Conservation (phyloP, 108 stramenopile genomes). For the Cyclotella sp. region DNA sequence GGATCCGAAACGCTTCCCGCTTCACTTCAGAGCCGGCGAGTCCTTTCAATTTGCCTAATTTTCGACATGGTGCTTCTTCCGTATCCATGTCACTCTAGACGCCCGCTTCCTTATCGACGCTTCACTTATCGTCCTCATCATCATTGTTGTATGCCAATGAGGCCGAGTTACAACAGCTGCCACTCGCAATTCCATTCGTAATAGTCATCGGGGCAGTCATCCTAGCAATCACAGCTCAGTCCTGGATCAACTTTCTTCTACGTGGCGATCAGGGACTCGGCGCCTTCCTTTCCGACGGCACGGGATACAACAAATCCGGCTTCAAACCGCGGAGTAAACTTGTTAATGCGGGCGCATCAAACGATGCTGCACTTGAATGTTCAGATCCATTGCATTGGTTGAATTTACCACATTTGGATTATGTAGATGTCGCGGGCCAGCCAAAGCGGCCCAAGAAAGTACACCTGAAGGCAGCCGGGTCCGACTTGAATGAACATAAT, state of each 20-base stretch:
- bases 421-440: constrained; percentile 82
- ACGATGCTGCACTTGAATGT: no score
- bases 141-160: no score
- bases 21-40: no score
- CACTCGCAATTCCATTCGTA: not conserved
- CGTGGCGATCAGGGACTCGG: constrained; percentile 75
- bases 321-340: constrained; percentile 38
- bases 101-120: no score
- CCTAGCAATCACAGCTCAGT: constrained; percentile 62
- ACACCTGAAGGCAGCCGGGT: not conserved
- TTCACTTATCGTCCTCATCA: no score
- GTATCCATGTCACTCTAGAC: no score
- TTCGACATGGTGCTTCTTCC: no score
- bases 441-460: constrained; percentile 26
- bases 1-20: no score
- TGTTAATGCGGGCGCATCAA: constrained; percentile 1
- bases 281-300: constrained; percentile 75
- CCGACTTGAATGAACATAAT: no score
- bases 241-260: constrained; percentile 67
- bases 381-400: constrained; percentile 83
- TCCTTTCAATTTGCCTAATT: no score
- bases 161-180: no score
- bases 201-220: constrained; percentile 50
- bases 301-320: constrained; percentile 61
- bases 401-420: constrained; percentile 72